Evolutionary conservation across 164 flowering plant species (phyloP), one percentile per base, ranked within the genome.

Genomic region (Dillenia turbinata): DNA sequence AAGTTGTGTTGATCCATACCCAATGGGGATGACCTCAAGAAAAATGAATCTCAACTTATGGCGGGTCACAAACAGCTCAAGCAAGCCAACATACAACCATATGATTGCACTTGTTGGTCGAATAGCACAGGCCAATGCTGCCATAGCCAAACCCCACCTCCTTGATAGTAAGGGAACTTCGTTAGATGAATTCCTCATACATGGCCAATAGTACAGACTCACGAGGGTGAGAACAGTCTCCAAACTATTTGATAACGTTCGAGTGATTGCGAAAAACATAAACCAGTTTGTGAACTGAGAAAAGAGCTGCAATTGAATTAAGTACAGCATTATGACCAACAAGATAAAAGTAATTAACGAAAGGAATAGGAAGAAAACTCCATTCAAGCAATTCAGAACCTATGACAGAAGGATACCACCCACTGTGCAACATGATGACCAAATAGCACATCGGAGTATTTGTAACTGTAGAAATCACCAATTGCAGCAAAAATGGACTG

Each of bases 101-200:
- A 66, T 82, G 47, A 93, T 82, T 12, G 95, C 97, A 82, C 96
- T 89, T 62, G 97, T 93, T 65, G 98, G 96, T 47, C 99, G 86
- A 73, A 94, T 62, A 33, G 90, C 91, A 79, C 97, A 94, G 69
- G 99, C 83, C 65, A 89, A 57, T 66, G 92, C 96, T 24, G 99
- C 96, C 46, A 84, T 9, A 60, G 65, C 80, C 82, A 94, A 76
- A 61, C 82, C 97, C 78, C 74, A 71, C 69, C 73, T 89, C 74
- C 99, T 83, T 60, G 92, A 85, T 71, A 46, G 62, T 17, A 58
- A 2, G 43, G 74, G 50, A 63, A 26, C 65, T 47, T 73, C 58
- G 24, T 56, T 57, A 47, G 84, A 60, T 61, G 77, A 66, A 43
- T 16, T 63, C 68, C 85, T 83, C 72, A 94, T 66, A 69, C 84